phyloP scores from a whole-genome alignment of 106 monocot species.

The Cymbidium sinense region DNA sequence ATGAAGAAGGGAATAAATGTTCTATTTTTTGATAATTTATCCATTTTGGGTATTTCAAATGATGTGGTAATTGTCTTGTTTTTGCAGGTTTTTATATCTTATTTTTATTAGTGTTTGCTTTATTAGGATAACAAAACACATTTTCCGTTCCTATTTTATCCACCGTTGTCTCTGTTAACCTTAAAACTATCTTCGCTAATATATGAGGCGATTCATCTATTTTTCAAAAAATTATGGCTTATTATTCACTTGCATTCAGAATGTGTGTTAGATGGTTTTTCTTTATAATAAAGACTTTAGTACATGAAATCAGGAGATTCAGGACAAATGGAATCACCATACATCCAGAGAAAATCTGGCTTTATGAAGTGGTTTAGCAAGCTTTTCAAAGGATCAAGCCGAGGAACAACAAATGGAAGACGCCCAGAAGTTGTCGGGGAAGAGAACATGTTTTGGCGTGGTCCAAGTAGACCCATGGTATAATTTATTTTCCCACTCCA shows the following conservation, averaged over 20 bases:
- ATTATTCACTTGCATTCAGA: background rate
- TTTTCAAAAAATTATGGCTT: background rate
- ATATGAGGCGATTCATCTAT: background rate
- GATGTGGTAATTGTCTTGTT: background rate
- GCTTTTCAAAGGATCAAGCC: conserved; percentile 53
- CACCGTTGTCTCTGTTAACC: background rate
- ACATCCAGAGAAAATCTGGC: conserved; percentile 47
- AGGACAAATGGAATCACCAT: conserved; percentile 25
- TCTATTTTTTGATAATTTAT: background rate
- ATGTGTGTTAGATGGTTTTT: background rate
- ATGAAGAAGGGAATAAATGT: background rate
- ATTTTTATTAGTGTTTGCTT: background rate
- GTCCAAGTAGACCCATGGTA: conserved; percentile 57
- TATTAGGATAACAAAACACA: background rate
- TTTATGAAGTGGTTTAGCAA: conserved; percentile 86
- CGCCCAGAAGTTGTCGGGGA: conserved; percentile 36
- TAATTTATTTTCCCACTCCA: conserved; percentile 7
- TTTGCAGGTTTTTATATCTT: background rate
- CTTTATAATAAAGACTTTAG: background rate
- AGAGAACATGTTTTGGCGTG: conserved; percentile 60
- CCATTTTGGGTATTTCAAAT: background rate
- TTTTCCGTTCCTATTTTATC: background rate
- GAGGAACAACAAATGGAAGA: conserved; percentile 33
- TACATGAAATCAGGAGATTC: conserved; percentile 25
- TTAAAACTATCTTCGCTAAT: background rate